Percentiles rank a stretch among this genome's conserved stretches.
Evolutionary conservation across 768 basidiomycete genomes (phyloP).

Genomic region (Myochromella boudieri): DNA sequence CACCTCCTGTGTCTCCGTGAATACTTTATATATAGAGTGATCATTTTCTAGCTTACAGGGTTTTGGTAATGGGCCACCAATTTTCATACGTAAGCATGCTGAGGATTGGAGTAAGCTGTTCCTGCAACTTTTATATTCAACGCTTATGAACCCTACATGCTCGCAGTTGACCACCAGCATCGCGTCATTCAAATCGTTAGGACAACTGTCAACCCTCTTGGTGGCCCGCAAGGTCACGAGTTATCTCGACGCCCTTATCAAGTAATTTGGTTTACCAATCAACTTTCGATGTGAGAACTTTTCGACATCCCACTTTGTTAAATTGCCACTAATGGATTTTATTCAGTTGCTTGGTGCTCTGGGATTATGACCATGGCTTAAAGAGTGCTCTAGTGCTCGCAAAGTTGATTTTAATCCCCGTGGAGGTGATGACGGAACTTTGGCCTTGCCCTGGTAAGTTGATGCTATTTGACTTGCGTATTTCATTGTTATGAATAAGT

Average conservation of each 20-base stretch:
- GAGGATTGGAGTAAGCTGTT: slow-evolving; percentile 76
- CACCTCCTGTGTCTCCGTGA: slow-evolving; percentile 19
- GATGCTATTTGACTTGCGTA: not conserved
- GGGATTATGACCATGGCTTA: slow-evolving; percentile 60
- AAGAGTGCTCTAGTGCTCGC: slow-evolving; percentile 63
- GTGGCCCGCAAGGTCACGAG: slow-evolving; percentile 50
- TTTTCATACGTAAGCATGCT: slow-evolving; percentile 69
- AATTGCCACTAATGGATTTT: not conserved
- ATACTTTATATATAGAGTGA: slow-evolving; percentile 19
- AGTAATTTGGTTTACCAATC: slow-evolving; percentile 70
- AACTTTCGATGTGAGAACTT: slow-evolving; percentile 62
- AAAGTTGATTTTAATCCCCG: slow-evolving; percentile 58
- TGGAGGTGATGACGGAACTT: slow-evolving; percentile 66
- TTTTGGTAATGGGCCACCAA: slow-evolving; percentile 44
- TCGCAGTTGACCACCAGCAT: slow-evolving; percentile 64
- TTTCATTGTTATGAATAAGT: not conserved
- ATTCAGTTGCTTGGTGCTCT: slow-evolving; percentile 61
- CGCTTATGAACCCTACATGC: not conserved
- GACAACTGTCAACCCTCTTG: slow-evolving; percentile 49
- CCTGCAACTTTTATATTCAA: not conserved
- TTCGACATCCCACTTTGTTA: slow-evolving; percentile 20
- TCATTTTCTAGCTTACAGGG: slow-evolving; percentile 42
- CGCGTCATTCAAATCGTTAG: slow-evolving; percentile 64
- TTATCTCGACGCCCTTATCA: slow-evolving; percentile 70
- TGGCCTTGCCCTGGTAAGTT: slow-evolving; percentile 60